Percentiles rank a stretch among this genome's conserved stretches.
Evolutionary conservation across 768 basidiomycete genomes (phyloP).

Genomic region (Mycena vitilis): DNA sequence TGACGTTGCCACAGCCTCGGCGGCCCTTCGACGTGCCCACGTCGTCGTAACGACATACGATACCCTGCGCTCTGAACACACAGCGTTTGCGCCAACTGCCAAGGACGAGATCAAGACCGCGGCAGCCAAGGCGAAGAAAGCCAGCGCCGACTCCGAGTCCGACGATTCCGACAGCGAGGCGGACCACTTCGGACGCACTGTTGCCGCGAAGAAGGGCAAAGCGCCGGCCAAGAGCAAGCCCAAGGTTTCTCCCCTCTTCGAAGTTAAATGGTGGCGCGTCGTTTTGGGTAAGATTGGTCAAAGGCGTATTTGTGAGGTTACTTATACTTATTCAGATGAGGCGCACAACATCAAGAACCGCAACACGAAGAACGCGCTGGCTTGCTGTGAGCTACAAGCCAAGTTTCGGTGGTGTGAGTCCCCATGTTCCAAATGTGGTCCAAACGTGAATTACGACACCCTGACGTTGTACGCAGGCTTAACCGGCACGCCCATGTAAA

Average conservation of each 20-base stretch:
- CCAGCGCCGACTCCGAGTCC: slow-evolving; percentile 45
- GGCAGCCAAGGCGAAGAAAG: slow-evolving; percentile 51
- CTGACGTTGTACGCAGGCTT: slow-evolving; percentile 44
- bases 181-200: slow-evolving; percentile 58
- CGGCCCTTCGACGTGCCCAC: slow-evolving; percentile 62
- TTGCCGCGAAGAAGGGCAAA: slow-evolving; percentile 51
- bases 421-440: too few species aligned
- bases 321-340: slow-evolving; percentile 69
- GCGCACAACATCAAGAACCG: slow-evolving; percentile 95
- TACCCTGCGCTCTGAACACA: slow-evolving; percentile 84
- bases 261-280: slow-evolving; percentile 84
- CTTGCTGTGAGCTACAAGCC: slow-evolving; percentile 79
- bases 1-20: slow-evolving; percentile 59
- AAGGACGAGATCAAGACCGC: slow-evolving; percentile 65
- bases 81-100: slow-evolving; percentile 57
- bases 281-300: slow-evolving; percentile 72
- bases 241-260: slow-evolving; percentile 77
- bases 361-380: slow-evolving; percentile 79
- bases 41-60: slow-evolving; percentile 92
- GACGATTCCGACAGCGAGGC: slow-evolving; percentile 52
- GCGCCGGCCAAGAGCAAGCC: slow-evolving; percentile 54
- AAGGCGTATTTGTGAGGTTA: neutral
- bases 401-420: slow-evolving; percentile 82
- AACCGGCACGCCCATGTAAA: slow-evolving; percentile 84
- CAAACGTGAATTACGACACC: too few species aligned